Base-by-base conservation (phyloP, 202 grass and related monocot species). In the Carex sylvatica region DNA sequence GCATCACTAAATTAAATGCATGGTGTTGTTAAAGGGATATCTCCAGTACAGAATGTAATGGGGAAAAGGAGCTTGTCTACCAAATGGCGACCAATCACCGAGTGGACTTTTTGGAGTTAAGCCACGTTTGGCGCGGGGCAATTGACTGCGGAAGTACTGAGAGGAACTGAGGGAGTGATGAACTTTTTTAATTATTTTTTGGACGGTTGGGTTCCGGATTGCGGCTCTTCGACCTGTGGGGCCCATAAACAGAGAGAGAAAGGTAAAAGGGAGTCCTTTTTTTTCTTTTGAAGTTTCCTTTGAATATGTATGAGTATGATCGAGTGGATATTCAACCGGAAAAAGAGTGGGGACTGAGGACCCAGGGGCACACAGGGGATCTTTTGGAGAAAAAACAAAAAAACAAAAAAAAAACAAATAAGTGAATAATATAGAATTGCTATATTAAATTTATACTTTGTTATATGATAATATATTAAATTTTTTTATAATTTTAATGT, bases 141-240 rank as follows among this genome's bases (percentile, higher is more conserved):
- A 70, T 69, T 82, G 78, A 80, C 78, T 80, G 6, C 14, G 19
- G 46, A 49, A 11, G 46, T 12, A 80, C 31, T 42, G 47, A 82
- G 80, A 82, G 40, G 40, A 66, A 82, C 62, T 82, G 24, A 49
- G 40, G 40, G 52, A 82, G 79, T 82, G 62, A 49, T 14, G 2
- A 81, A 81, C 5, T 65, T 65, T 53, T 22, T 49, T 52, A 4
- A 23, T 14, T 15, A 46, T 65, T 63, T 80, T 63, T 33, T 81
- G 79, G 79, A 66, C 79, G 79, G 79, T 82, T 30, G 42, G 8
- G 13, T n/a, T 67, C 20, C 19, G 62, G 30, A 55, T 82, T 53
- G 79, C 79, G 23, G 62, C 62, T n/a, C 14, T 4, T 18, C 28
- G 9, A 18, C 28, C 1, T 3, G 7, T 15, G 35, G 79, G 42